Evolutionary conservation across 2,329 filamentous ascomycete species (phyloP), one percentile per base, ranked within the genome.

Genomic region (Clarireedia homoeocarpa): DNA sequence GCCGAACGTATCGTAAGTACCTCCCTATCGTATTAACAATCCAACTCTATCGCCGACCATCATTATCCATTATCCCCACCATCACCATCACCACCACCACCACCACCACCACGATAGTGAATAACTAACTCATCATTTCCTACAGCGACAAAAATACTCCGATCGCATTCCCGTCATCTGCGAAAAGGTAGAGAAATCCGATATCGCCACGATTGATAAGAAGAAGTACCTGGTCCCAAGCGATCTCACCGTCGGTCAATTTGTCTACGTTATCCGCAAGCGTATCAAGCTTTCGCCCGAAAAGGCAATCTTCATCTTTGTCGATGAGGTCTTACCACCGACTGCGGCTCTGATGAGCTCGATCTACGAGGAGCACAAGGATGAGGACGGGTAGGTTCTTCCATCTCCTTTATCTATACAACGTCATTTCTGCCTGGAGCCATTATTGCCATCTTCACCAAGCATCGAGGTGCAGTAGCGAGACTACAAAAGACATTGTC

Each of bases 281-380:
- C 88, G 94, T 71, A 99, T 99, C 79, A 99, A 99, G 89, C 83
- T 99, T 66, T 96, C 91, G 55, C 94, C 94, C 34, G 94, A 99
- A 80, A 99, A 99, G 83, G 94, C 94, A 72, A 99, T 99, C 78
- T 99, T 99, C 82, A 97, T 99, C 82, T 99, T 97, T 77, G 94
- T 99, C 70, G 92, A 97, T 73, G 94, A 97, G 77, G 92, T 96
- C 51, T 82, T 99, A 56, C 94, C 94, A 51, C 94, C 94, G 2
- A 97, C 94, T 7, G 94, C 94, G 58, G 94, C 94, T 58, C 84
- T 99, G 53, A 99, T 99, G 94, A 96, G 91, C 79, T 95, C 89
- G 74, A 97, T 99, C 77, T 99, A 99, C 74, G 94, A 99, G 75
- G 92, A 97, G 75, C 94, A 99, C 84, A 97, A 99, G 80, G 84